Evolutionary conservation across 2,329 filamentous ascomycete species (phyloP).

Genomic region (Scleromitrula shiraiana): DNA sequence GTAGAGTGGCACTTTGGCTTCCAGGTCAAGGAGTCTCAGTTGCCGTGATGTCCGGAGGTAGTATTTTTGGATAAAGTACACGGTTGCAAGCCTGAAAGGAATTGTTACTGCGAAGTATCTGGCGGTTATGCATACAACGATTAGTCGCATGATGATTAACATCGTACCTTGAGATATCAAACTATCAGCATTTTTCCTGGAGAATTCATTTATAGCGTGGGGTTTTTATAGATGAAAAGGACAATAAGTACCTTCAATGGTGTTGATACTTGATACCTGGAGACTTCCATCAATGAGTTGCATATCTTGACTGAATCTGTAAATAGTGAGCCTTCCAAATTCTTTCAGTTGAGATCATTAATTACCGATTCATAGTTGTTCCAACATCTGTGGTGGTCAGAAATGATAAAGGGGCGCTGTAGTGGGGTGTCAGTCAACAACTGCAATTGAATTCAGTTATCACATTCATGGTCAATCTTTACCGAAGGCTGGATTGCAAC

Average conservation of each 20-base stretch:
- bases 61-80: conserved; percentile 31
- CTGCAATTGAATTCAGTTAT: no score
- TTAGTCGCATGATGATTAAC: neutral
- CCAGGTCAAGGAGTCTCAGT: conserved; percentile 38
- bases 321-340: no score
- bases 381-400: no score
- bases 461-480: no score
- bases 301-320: conserved; percentile 15
- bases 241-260: conserved; percentile 14
- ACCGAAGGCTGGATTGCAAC: conserved; percentile 7
- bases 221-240: conserved; percentile 17
- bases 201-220: no score
- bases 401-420: no score
- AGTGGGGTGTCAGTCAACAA: no score
- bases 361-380: no score
- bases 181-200: neutral
- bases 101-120: neutral
- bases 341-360: no score
- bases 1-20: conserved; percentile 35
- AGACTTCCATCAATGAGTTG: neutral
- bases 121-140: neutral
- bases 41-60: conserved; percentile 40
- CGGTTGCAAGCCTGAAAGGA: neutral
- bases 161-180: neutral
- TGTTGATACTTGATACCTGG: conserved; percentile 5